Base-by-base conservation (phyloP, 768 basidiomycete genomes). In the Leccinum olivaceopallidum region DNA sequence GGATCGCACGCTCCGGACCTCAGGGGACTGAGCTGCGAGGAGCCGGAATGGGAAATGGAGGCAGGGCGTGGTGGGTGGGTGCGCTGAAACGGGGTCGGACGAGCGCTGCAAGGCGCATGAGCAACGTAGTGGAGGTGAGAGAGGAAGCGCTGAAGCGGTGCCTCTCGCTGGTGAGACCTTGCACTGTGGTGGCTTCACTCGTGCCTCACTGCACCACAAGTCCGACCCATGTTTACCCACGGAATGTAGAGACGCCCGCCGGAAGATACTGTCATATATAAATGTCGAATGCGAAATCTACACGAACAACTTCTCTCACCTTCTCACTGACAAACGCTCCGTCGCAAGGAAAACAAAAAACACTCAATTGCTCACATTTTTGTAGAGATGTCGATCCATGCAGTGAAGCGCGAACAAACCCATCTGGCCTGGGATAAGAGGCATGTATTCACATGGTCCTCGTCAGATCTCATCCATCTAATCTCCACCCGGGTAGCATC, bases 361-460 rank as follows among this genome's bases (percentile, higher is more conserved):
- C 12, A 47, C n/a, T 22, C 0, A 47, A 20, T 48, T 22, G 20
- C 13, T 48, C 10, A 18, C 39, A 42, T 42, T 48, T 13, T 48
- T 20, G 47, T 20, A 50, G 7, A 18, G 4, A 50, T 76, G 79
- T 81, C 84, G 28, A 83, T 86, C 58, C 85, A 87, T 70, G 68
- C 80, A 50, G 76, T 86, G 60, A 80, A 80, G 62, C 80, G 83
- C 30, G 68, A 77, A 5, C 83, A 85, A 60, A 76, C 71, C 39
- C 83, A 86, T 68, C 77, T 85, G 4, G 81, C 81, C 55, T 86
- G 85, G 83, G 84, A 86, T 64, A 83, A 85, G 61, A 84, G 81
- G 85, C 84, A 63, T 39, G 69, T 42, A 2, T 39, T 39, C 18
- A 36, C 22, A 6, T 55, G 1, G 7, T 57, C 28, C 20, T 24